These are phyloP conservation scores for Endocladia muricata DNA, from an alignment of 31 red algal species.

Conservation along the genomic window DNA sequence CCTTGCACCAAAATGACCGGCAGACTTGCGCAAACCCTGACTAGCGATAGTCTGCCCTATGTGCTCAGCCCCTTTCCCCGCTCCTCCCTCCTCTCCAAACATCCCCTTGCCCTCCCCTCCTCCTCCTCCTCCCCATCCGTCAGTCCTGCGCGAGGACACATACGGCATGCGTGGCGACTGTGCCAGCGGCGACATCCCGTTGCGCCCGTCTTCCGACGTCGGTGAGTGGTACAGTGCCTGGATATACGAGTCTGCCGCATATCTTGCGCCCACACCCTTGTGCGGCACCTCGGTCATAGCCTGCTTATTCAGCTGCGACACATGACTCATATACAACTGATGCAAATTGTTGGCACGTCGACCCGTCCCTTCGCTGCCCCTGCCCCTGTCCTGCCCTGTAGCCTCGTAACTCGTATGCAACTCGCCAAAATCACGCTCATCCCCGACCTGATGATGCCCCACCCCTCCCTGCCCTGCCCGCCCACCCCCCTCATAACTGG, in stretches of 20 bases:
- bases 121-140: neutral
- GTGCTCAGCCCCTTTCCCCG: neutral
- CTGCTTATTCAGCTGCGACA: neutral
- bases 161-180: neutral
- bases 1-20: neutral
- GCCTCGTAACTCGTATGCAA: constrained; percentile 8
- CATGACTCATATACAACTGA: constrained; percentile 9
- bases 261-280: neutral
- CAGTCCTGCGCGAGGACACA: neutral
- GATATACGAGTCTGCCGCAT: constrained; percentile 27
- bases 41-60: neutral
- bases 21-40: neutral
- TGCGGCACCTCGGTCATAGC: neutral
- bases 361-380: neutral
- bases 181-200: neutral
- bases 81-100: neutral
- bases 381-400: neutral
- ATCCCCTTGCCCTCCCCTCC: neutral
- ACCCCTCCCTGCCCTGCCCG: too few relatives aligned
- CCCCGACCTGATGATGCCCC: neutral
- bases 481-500: neutral
- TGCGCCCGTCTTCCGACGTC: constrained; percentile 1
- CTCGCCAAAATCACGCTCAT: neutral
- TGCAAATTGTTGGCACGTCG: constrained; percentile 1
- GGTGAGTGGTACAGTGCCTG: constrained; percentile 39